These are phyloP conservation scores for Pulicaria dysenterica DNA, from an alignment of 129 eudicot species.

Conservation along the genomic window DNA sequence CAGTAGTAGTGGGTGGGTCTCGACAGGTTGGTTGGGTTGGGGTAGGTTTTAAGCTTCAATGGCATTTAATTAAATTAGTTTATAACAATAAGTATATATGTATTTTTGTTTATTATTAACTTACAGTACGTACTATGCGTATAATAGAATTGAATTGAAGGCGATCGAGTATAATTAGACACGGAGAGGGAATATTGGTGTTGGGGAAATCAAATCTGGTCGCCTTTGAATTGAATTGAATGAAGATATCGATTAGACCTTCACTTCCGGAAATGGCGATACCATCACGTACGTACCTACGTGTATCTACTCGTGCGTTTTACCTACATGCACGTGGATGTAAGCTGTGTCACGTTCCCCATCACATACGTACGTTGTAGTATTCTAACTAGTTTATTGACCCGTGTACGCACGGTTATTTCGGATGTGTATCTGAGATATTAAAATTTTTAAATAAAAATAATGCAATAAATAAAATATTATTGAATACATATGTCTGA, in stretches of 20 bases:
- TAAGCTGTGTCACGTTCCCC: no score
- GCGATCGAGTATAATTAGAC: constrained; percentile 61
- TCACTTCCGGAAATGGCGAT: constrained; percentile 25
- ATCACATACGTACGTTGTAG: no score
- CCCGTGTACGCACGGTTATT: no score
- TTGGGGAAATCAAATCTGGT: constrained; percentile 38
- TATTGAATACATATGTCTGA: no score
- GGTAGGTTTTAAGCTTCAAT: constrained; percentile 35
- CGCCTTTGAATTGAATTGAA: constrained; percentile 2
- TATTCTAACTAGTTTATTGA: no score
- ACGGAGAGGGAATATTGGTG: constrained; percentile 84
- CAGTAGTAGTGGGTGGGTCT: constrained; percentile 41
- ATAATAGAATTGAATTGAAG: constrained; percentile 32
- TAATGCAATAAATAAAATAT: no score
- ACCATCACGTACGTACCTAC: neutral
- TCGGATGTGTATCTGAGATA: no score
- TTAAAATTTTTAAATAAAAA: no score
- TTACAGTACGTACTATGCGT: no score
- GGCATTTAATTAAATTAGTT: constrained; percentile 19
- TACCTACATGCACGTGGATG: neutral
- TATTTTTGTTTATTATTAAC: constrained; percentile 7
- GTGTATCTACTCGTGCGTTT: constrained; percentile 9
- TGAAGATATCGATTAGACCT: no score
- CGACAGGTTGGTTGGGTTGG: constrained; percentile 38
- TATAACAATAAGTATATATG: no score